phyloP scores from a whole-genome alignment of 768 basidiomycete genomes.

The Suillus paluster region DNA sequence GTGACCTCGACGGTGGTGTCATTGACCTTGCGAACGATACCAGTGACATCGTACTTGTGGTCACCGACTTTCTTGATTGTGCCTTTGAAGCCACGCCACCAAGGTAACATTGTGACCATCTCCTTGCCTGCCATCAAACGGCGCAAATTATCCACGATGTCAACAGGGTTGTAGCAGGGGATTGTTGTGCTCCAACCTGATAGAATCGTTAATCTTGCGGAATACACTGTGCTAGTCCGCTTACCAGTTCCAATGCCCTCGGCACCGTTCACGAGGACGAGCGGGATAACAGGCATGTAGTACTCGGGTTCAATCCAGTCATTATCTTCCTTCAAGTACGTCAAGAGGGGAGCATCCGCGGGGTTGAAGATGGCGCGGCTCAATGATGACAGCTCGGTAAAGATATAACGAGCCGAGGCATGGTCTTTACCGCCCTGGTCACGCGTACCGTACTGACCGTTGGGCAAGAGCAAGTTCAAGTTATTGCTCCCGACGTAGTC shows the following conservation, averaged over 20 bases:
- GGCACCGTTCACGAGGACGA: slow-evolving; percentile 90
- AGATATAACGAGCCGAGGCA: slow-evolving; percentile 96
- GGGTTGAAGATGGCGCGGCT: slow-evolving; percentile 81
- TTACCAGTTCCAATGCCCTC: slow-evolving; percentile 97
- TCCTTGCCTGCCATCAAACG: slow-evolving; percentile 87
- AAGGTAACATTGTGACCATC: slow-evolving; percentile 85
- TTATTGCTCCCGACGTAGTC: slow-evolving; percentile 96
- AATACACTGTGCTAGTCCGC: slow-evolving; percentile 20
- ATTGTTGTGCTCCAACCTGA: slow-evolving; percentile 94
- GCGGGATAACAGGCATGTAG: slow-evolving; percentile 89
- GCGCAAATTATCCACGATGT: slow-evolving; percentile 88
- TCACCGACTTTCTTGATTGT: slow-evolving; percentile 80
- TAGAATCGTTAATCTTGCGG: background rate
- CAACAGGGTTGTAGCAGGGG: slow-evolving; percentile 90
- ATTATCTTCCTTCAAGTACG: slow-evolving; percentile 85
- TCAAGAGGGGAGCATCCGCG: slow-evolving; percentile 85
- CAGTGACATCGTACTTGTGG: slow-evolving; percentile 84
- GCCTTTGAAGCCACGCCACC: slow-evolving; percentile 97
- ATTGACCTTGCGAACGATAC: slow-evolving; percentile 74
- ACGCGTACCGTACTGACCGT: slow-evolving; percentile 96
- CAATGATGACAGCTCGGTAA: slow-evolving; percentile 76
- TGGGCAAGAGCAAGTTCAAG: slow-evolving; percentile 82
- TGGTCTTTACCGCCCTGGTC: slow-evolving; percentile 94
- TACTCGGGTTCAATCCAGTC: slow-evolving; percentile 89
- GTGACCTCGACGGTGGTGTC: slow-evolving; percentile 94